Evolutionary conservation across 2,329 filamentous ascomycete species (phyloP), one percentile per base, ranked within the genome.

Genomic region (Fusarium chuoi): DNA sequence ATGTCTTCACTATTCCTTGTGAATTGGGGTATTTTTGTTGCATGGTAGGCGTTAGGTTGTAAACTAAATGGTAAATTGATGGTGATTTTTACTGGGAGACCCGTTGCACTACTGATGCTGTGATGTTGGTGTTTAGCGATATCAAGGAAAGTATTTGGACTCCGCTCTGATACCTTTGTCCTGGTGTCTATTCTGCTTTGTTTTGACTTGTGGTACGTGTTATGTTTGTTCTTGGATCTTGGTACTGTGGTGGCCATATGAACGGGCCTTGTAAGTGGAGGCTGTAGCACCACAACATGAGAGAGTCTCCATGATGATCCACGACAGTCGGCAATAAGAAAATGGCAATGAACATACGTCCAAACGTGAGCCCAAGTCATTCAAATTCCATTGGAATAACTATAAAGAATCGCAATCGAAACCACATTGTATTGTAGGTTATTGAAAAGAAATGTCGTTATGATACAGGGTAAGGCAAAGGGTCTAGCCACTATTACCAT

Each of bases 1-100:
- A n/a, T 65, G 13, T 30, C 6, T 39, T 33, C 41, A 48, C 13
- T n/a, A 10, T 17, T 39, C 35, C 22, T 51, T 65, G 62, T n/a
- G 73, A 52, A 39, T 54, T 60, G 41, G 70, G 52, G 63, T 57
- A 67, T 76, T 67, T 17, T 36, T 58, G 54, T 54, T 77, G 74
- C 74, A 78, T 78, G 73, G 75, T 76, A 75, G 77, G 77, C 77
- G 77, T 78, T 57, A 63, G 72, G 58, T 62, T 74, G 76, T 78
- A 77, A 72, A 78, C 62, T 77, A 71, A 70, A 70, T 62, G 73
- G 64, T 65, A 48, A 77, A 78, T 76, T 61, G 73, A 77, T 68
- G 52, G 60, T 74, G 59, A 24, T 70, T 74, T 72, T 51, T 56
- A 65, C 57, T 75, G 46, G 44, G 33, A 62, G 35, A n/a, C 36